Evolutionary conservation across 257 asterid species (phyloP).

Genomic region (Solanum piurae): DNA sequence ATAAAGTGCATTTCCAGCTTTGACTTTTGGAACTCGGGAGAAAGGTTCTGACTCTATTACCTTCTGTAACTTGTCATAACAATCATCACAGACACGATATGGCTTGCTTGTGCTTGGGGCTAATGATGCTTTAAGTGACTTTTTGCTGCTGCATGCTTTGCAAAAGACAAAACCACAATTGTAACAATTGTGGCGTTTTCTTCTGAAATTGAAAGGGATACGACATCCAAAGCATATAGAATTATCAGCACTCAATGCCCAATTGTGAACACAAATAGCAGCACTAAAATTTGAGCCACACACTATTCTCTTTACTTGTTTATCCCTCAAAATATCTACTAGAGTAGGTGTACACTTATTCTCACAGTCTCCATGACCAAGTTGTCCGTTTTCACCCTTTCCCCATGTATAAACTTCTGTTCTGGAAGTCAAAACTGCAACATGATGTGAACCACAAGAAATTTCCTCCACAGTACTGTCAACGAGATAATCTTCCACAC

Average conservation of each 20-base stretch:
- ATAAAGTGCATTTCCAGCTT: constrained; percentile 17
- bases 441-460: constrained; percentile 74
- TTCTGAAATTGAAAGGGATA: constrained; percentile 55
- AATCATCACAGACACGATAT: constrained; percentile 92
- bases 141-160: constrained; percentile 56
- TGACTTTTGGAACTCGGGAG: constrained; percentile 25
- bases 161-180: constrained; percentile 91
- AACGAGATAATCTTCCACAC: constrained; percentile 32
- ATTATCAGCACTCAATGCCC: constrained; percentile 58
- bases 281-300: constrained; percentile 83
- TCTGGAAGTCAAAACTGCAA: constrained; percentile 60
- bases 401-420: constrained; percentile 90
- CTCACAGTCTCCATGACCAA: constrained; percentile 66
- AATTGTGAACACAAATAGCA: constrained; percentile 61
- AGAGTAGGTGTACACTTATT: constrained; percentile 49
- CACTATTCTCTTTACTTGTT: constrained; percentile 55
- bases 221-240: constrained; percentile 70
- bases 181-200: constrained; percentile 88
- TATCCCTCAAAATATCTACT: constrained; percentile 56
- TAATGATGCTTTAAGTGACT: constrained; percentile 64
- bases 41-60: constrained; percentile 18
- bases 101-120: constrained; percentile 72
- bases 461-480: constrained; percentile 60
- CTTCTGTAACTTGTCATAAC: constrained; percentile 60
- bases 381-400: constrained; percentile 66